phyloP scores from a whole-genome alignment of 2,329 filamentous ascomycete genomes.

The Aspergillus oerlinghausenensis region DNA sequence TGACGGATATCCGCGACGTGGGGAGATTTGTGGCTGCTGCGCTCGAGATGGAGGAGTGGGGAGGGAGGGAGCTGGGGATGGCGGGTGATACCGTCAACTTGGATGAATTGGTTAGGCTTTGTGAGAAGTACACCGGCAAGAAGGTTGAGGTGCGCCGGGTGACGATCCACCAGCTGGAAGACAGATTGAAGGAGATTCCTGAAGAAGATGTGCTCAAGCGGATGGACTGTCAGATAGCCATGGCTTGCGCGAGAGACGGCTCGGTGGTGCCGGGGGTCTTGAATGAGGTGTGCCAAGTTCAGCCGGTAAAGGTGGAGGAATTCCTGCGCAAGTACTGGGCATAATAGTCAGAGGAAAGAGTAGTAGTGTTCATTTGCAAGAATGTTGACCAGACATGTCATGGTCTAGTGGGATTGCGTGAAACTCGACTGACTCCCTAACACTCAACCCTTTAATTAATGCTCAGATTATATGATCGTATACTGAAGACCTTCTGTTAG shows the following conservation, averaged over 20 bases:
- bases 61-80: constrained; percentile 28
- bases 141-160: constrained; percentile 7
- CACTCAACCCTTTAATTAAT: no score
- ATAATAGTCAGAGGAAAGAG: neutral
- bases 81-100: constrained; percentile 26
- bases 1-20: constrained; percentile 30
- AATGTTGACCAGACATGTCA: no score
- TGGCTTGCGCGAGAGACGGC: constrained; percentile 5
- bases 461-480: no score
- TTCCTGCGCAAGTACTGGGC: constrained; percentile 9
- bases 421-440: no score
- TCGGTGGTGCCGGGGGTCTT: constrained; percentile 1
- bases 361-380: no score
- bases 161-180: neutral
- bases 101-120: constrained; percentile 19
- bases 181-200: neutral
- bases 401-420: no score
- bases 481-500: no score
- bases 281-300: constrained; percentile 3
- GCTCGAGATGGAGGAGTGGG: constrained; percentile 23
- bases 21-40: constrained; percentile 29
- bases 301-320: neutral
- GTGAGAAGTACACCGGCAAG: constrained; percentile 17
- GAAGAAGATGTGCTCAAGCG: neutral
- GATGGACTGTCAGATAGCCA: constrained; percentile 9